A percentile compares a stretch with the other conserved stretches of the same genome.
Conservation (phyloP, 176 grass and related monocot species). For the Oryza glaberrima region DNA sequence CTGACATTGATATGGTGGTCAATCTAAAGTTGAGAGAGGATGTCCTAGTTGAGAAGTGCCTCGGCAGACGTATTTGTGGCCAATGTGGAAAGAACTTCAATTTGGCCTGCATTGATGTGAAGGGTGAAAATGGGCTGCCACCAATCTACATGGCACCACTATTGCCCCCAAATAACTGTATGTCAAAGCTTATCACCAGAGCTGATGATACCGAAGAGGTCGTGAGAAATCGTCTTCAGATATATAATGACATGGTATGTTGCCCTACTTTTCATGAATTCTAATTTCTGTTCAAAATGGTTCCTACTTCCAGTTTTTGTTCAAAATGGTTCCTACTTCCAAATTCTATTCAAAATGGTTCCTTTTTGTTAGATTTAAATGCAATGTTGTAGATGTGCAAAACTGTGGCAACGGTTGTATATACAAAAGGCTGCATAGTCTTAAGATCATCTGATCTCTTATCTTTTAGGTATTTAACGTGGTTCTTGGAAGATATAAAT, state of each 20-base stretch:
- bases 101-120: conserved; percentile 81
- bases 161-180: conserved; percentile 80
- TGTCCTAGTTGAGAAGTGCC: conserved; percentile 87
- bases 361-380: neutral
- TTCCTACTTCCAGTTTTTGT: neutral
- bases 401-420: no score
- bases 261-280: neutral
- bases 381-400: neutral
- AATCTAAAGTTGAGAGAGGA: conserved; percentile 98
- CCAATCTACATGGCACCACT: conserved; percentile 83
- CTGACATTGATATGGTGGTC: conserved; percentile 91
- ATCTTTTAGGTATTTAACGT: neutral
- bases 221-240: conserved; percentile 69
- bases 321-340: neutral
- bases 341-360: neutral
- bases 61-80: conserved; percentile 85
- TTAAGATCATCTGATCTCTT: neutral
- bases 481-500: neutral
- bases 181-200: conserved; percentile 76
- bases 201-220: conserved; percentile 91
- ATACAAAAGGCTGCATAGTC: neutral
- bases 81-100: conserved; percentile 91
- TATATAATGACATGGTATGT: conserved; percentile 85
- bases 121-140: conserved; percentile 74
- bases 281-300: neutral